Evolutionary conservation across 2,329 filamentous ascomycete genomes (phyloP), one percentile per base, ranked within the genome.

Genomic region (Epichloe gansuensis): DNA sequence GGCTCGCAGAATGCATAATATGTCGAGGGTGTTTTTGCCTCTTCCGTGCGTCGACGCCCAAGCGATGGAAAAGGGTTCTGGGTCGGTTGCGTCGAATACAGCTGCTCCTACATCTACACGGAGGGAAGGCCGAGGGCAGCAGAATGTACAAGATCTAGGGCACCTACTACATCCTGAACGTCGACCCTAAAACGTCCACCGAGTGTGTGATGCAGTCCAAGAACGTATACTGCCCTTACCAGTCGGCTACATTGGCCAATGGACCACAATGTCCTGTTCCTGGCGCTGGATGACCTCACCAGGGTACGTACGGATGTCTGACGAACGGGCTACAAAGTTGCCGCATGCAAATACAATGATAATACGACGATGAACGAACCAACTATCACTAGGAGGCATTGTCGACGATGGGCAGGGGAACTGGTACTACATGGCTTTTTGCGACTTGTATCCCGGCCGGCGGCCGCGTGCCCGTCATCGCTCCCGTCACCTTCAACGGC

Each of bases 371-470:
- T 37, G 17, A 47, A 12, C 11, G 12, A 4, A 4, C 28, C 28
- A 31, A 31, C 28, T 3, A 4, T n/a, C 5, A 35, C 5, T 13
- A 48, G 46, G 35, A n/a, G 46, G 35, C 4, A 48, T 48, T 4
- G 46, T 48, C 6, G 21, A 48, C 9, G 46, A 48, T 21, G 34
- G 21, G 2, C 46, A 48, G 6, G 46, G 46, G 6, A 48, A 48
- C 35, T 48, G 46, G 46, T 48, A 48, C 21, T 39, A 48, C 46
- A 48, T 48, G 46, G 46, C 34, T 8, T 48, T 48, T 21, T 48
- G 46, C 13, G 21, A 39, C 13, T 34, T 34, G 21, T 38, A 17
- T 28, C 46, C 35, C 4, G 46, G 35, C 35, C 4, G 46, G 35
- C 21, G 46, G 46, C 21, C 46, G 46, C 35, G 21, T 48, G 13